phyloP scores from a whole-genome alignment of 139 green algal species.

The Chlorella sp. region DNA sequence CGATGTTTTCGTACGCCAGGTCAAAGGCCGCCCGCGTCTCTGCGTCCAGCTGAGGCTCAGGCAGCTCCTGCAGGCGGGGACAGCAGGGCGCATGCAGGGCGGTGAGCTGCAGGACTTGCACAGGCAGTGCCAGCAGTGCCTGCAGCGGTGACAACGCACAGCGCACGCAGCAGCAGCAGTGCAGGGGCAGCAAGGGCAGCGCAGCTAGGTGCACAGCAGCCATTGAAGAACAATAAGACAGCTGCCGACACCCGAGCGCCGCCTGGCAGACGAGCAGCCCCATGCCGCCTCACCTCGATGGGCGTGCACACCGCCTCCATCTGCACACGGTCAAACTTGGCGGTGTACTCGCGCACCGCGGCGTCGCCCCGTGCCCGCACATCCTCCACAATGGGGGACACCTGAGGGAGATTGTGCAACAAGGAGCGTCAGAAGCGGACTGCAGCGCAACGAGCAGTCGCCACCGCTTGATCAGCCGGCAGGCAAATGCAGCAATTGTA shows the following conservation, averaged over 20 bases:
- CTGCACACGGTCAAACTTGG: slow-evolving; percentile 92
- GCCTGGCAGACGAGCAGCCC: not conserved
- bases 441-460: no score
- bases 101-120: not conserved
- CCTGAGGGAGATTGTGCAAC: slow-evolving; percentile 56
- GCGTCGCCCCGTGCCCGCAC: slow-evolving; percentile 87
- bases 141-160: not conserved
- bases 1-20: slow-evolving; percentile 95
- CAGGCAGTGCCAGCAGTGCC: not conserved
- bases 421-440: no score
- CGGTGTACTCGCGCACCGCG: slow-evolving; percentile 91
- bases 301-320: slow-evolving; percentile 73
- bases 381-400: slow-evolving; percentile 91
- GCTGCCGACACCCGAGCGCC: no score
- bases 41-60: slow-evolving; percentile 74
- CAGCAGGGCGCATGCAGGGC: not conserved
- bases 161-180: not conserved
- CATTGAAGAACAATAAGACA: no score
- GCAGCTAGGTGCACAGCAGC: no score
- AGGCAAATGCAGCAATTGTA: no score
- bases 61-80: slow-evolving; percentile 68
- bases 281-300: slow-evolving; percentile 70
- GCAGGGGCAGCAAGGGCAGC: not conserved
- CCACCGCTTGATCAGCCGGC: no score
- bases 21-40: slow-evolving; percentile 91